Evolutionary conservation across 129 eudicot species (phyloP).

Genomic region (Cynara cardunculus): DNA sequence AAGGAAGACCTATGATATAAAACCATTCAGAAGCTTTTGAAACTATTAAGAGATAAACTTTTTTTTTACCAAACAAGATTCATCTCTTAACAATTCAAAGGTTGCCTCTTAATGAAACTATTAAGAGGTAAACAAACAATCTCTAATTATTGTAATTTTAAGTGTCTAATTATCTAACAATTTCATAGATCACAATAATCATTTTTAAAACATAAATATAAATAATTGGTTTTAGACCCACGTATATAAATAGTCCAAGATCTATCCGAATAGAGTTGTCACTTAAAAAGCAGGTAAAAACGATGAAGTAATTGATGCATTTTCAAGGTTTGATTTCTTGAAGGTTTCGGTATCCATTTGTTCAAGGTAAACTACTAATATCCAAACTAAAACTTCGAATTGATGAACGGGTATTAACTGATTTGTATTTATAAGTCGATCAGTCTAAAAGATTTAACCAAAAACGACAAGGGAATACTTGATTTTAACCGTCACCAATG

Average conservation of each 20-base stretch:
- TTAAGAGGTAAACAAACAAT: too few relatives aligned
- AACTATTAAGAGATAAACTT: too few relatives aligned
- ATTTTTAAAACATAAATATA: neutral
- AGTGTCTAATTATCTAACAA: too few relatives aligned
- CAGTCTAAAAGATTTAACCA: neutral
- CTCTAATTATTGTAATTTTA: too few relatives aligned
- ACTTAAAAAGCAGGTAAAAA: neutral
- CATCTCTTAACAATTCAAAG: too few relatives aligned
- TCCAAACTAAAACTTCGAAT: neutral
- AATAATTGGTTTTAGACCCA: neutral
- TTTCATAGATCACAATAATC: neutral
- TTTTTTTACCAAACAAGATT: too few relatives aligned
- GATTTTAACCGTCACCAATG: neutral
- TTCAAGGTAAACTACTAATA: constrained; percentile 11
- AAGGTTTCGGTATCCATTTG: neutral
- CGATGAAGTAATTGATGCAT: neutral
- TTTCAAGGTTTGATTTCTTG: neutral
- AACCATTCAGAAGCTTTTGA: too few relatives aligned
- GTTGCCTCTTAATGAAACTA: too few relatives aligned
- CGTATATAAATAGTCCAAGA: neutral
- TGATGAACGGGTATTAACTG: neutral
- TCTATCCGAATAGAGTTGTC: too few relatives aligned
- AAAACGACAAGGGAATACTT: too few relatives aligned
- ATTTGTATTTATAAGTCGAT: neutral
- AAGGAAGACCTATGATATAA: too few relatives aligned